phyloP scores from a whole-genome alignment of 345 rosid genomes.

The Passiflora organensis region DNA sequence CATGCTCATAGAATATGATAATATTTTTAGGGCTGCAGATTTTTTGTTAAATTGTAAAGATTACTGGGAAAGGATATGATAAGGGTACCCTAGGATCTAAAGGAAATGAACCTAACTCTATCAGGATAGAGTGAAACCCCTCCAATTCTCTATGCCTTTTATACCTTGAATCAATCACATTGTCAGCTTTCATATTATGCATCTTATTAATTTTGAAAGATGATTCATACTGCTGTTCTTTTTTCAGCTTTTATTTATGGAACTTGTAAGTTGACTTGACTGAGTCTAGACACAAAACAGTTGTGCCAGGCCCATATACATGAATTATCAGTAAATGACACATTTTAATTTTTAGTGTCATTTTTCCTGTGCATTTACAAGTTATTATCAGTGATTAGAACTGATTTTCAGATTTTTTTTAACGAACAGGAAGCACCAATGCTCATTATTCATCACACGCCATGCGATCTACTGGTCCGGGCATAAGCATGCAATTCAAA shows the following conservation, averaged over 20 bases:
- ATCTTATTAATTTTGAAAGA: neutral
- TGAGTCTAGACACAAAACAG: neutral
- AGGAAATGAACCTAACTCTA: too few relatives aligned
- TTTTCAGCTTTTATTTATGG: neutral
- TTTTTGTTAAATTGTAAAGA: too few relatives aligned
- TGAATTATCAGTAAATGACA: neutral
- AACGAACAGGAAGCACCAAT: slow-evolving; percentile 49
- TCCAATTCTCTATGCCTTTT: too few relatives aligned
- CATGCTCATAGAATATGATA: too few relatives aligned
- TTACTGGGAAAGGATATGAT: too few relatives aligned
- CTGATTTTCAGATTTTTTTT: slow-evolving; percentile 3
- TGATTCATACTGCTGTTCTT: neutral
- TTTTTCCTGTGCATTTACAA: too few relatives aligned
- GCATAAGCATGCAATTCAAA: slow-evolving; percentile 54
- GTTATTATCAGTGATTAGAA: too few relatives aligned
- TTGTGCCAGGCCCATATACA: neutral
- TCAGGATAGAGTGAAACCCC: too few relatives aligned
- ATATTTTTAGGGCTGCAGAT: too few relatives aligned
- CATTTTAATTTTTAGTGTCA: neutral
- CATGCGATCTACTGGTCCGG: slow-evolving; percentile 41
- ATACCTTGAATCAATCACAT: neutral
- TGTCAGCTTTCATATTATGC: too few relatives aligned
- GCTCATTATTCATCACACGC: slow-evolving; percentile 44
- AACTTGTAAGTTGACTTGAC: neutral
- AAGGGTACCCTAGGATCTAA: too few relatives aligned